A percentile compares a stretch with the other conserved stretches of the same genome.
Evolutionary conservation across 805 yeast species (phyloP).

Genomic region (Candida oleophila): DNA sequence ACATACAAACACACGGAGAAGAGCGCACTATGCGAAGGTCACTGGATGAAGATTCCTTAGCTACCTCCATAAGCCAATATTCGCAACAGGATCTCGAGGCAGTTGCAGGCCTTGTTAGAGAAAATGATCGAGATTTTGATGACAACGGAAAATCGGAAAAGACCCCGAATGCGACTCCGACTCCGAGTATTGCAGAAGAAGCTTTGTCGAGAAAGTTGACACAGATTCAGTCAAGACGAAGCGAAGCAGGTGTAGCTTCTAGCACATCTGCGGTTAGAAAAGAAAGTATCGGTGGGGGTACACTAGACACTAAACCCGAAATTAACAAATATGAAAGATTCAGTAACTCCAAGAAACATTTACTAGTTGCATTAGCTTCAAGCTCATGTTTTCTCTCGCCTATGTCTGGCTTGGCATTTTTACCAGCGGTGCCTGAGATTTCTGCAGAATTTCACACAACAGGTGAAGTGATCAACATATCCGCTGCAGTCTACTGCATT

Average conservation of each 20-base stretch:
- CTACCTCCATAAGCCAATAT: not conserved
- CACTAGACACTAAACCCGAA: not conserved
- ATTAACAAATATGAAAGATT: not conserved
- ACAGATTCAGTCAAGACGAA: slow-evolving; percentile 18
- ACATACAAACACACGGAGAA: too few relatives aligned
- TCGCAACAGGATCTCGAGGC: not conserved
- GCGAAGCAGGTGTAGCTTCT: not conserved
- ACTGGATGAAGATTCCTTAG: not conserved
- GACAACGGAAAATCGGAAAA: not conserved
- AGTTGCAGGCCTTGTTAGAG: not conserved
- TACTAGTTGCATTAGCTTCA: slow-evolving; percentile 24
- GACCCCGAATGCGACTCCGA: not conserved
- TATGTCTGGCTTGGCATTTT: slow-evolving; percentile 40
- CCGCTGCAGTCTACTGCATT: slow-evolving; percentile 50
- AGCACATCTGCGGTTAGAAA: not conserved
- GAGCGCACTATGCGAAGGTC: not conserved
- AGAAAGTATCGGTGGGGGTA: not conserved
- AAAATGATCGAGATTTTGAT: slow-evolving; percentile 1
- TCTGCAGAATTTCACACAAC: slow-evolving; percentile 47
- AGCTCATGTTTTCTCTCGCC: slow-evolving; percentile 46
- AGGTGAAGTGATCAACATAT: slow-evolving; percentile 44
- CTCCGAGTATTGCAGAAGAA: slow-evolving; percentile 15
- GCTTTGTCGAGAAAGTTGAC: slow-evolving; percentile 19
- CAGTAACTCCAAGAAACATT: not conserved
- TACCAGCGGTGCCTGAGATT: slow-evolving; percentile 53